phyloP scores from a whole-genome alignment of 192 early-diverging fungal species.

The Haplosporangium gracile region DNA sequence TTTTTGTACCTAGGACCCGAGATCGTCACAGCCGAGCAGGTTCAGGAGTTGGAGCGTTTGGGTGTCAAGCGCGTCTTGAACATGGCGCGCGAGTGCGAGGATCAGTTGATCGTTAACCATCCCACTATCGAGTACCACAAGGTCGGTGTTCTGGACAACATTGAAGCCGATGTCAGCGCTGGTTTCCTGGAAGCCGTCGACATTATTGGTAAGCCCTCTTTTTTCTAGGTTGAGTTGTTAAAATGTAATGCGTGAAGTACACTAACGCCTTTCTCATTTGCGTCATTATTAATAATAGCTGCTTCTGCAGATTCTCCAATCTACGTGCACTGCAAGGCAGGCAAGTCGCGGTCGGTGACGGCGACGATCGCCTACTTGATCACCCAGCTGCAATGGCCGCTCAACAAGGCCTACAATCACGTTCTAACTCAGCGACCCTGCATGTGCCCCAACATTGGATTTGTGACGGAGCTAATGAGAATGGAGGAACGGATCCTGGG shows the following conservation, averaged over 20 bases:
- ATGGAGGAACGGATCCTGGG: constrained; percentile 75
- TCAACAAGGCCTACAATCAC: constrained; percentile 75
- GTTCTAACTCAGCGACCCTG: constrained; percentile 71
- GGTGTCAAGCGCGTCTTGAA: constrained; percentile 79
- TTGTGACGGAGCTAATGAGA: constrained; percentile 76
- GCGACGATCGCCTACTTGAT: constrained; percentile 80
- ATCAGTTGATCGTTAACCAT: constrained; percentile 56
- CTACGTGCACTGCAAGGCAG: constrained; percentile 86
- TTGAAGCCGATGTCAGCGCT: constrained; percentile 74
- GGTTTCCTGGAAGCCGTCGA: constrained; percentile 72
- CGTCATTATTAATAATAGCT: constrained; percentile 6
- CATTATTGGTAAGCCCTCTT: constrained; percentile 70
- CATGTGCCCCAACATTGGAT: constrained; percentile 84
- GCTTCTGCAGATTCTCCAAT: constrained; percentile 60
- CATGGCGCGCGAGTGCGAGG: constrained; percentile 81
- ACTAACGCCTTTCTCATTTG: neutral
- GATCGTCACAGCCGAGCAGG: constrained; percentile 69
- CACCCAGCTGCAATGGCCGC: constrained; percentile 67
- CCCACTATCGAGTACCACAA: constrained; percentile 58
- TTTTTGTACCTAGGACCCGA: constrained; percentile 79
- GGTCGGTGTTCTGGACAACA: constrained; percentile 71
- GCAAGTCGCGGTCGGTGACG: constrained; percentile 78
- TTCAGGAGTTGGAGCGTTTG: constrained; percentile 62
- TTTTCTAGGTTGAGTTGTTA: neutral
- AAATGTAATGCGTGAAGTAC: neutral